A percentile compares a stretch with the other conserved stretches of the same genome.
phyloP scores from a whole-genome alignment of 257 asterid genomes.

The Coffea canephora region DNA sequence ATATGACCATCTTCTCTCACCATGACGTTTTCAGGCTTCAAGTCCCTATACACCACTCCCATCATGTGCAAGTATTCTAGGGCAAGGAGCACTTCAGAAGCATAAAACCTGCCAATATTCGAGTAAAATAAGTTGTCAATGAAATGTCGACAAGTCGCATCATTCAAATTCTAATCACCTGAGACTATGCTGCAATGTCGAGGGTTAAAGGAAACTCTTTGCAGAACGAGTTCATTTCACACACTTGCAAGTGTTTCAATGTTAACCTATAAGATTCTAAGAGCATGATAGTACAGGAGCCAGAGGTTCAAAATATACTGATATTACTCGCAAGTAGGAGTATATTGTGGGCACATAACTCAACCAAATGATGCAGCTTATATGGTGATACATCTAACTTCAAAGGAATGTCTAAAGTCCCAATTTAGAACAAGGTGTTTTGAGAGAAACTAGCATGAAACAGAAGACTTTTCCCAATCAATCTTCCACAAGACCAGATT shows the following conservation, averaged over 20 bases:
- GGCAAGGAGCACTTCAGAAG: constrained; percentile 83
- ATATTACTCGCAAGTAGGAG: neutral
- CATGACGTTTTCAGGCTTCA: constrained; percentile 89
- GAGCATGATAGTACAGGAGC: neutral
- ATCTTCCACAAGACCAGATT: neutral
- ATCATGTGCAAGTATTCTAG: constrained; percentile 92
- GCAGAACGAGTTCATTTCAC: neutral
- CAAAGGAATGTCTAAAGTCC: neutral
- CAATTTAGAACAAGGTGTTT: neutral
- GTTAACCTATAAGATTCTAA: neutral
- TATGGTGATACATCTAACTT: neutral
- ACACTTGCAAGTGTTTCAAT: too few relatives aligned
- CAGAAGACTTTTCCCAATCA: neutral
- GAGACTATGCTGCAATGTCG: neutral
- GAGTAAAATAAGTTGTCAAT: neutral
- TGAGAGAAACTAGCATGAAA: neutral
- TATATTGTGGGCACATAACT: neutral
- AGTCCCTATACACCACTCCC: constrained; percentile 90
- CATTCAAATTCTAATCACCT: neutral
- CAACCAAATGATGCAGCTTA: neutral
- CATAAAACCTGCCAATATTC: constrained; percentile 64
- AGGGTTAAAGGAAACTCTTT: neutral
- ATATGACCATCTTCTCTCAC: constrained; percentile 95
- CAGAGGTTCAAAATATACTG: neutral
- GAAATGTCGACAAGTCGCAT: neutral